Evolutionary conservation across 345 rosid genomes (phyloP).

Genomic region (Raphanus sativus): DNA sequence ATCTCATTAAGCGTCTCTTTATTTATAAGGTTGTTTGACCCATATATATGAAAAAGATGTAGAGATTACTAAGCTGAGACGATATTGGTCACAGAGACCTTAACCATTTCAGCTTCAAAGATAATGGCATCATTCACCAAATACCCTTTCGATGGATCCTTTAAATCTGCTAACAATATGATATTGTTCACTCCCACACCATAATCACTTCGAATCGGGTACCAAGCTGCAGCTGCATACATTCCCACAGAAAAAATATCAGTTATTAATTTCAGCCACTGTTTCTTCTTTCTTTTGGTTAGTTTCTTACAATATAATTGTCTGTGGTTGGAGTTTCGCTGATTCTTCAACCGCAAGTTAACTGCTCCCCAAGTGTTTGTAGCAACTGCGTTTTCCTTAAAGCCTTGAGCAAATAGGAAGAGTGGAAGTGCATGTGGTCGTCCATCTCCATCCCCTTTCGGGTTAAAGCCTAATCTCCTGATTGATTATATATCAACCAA

Average conservation of each 20-base stretch:
- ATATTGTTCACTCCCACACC: neutral
- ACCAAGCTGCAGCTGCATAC: constrained; percentile 20
- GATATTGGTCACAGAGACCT: constrained; percentile 26
- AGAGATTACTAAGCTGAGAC: too few relatives aligned
- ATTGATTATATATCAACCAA: neutral
- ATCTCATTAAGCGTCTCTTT: neutral
- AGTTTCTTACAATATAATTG: constrained; percentile 22
- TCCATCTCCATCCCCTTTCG: neutral
- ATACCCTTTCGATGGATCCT: constrained; percentile 33
- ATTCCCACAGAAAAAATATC: neutral
- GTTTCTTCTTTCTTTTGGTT: too few relatives aligned
- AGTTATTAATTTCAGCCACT: too few relatives aligned
- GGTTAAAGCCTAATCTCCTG: constrained; percentile 32
- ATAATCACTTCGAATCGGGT: neutral
- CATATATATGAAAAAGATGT: neutral
- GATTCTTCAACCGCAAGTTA: constrained; percentile 28
- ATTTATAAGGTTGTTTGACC: neutral
- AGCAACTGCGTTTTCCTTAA: constrained; percentile 5
- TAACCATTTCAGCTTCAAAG: neutral
- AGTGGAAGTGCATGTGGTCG: constrained; percentile 1
- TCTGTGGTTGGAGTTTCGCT: constrained; percentile 16
- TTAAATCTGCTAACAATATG: constrained; percentile 6
- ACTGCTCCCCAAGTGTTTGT: constrained; percentile 34
- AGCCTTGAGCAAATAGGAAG: constrained; percentile 15
- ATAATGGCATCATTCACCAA: constrained; percentile 30